Evolutionary conservation across 768 basidiomycete genomes (phyloP), one percentile per base, ranked within the genome.

Genomic region (Boletus rufocinnamomeus): DNA sequence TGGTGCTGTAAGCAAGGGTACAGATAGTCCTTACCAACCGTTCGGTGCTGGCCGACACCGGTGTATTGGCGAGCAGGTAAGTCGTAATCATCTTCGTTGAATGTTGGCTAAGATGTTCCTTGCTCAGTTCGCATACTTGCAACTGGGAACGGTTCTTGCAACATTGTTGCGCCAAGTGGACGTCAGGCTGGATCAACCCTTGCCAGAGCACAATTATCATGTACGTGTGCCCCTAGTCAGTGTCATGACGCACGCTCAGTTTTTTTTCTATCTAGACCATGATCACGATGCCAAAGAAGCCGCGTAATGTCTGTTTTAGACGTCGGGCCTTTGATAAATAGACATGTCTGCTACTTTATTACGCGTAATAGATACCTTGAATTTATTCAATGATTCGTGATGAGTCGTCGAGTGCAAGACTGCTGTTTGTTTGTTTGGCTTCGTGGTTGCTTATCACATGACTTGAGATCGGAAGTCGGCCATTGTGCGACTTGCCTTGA

Each of bases 31-130:
- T 50, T 98, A 98, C 73, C 92, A 97, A 71, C 97, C 97, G 2
- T 99, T 99, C 67, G 97, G 97, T 61, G 96, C 97, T 52, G 97
- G 97, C 30, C 82, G 91, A 66, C 96, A 98, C 77, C 81, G 95
- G 63, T 98, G 93, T 73, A 95, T 98, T 60, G 93, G 94, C 62
- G 94, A 95, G 76, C 89, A 88, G 77, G 87, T 86, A 47, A 46
- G 79, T 73, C 28, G 13, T 2, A 17, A 48, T 16, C 2, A 3
- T 58, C 17, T 37, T 52, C 25, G 25, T 4, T 52, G 34, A 40
- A 52, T 28, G 35, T 43, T 49, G n/a, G 16, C 57, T 64, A 37
- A 67, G n/a, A 11, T 27, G 1, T 25, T 44, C 6, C 50, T 47
- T 55, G 21, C 7, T 34, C 52, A 94, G 86, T 98, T 98, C 69